Conservation (phyloP, 1,284 basidiomycete species). For the Kwoniella shivajii region DNA sequence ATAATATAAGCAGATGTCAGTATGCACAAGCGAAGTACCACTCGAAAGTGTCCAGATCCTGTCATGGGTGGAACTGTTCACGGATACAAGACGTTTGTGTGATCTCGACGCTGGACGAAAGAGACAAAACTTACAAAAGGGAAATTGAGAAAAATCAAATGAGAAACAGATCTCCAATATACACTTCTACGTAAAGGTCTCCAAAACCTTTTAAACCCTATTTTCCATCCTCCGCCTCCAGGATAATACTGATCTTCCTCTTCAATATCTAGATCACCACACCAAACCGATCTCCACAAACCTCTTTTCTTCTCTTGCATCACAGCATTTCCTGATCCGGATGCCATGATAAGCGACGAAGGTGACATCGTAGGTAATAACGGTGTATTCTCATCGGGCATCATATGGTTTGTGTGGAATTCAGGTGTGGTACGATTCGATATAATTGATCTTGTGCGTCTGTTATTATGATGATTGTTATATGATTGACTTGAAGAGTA, state of each 20-base stretch:
- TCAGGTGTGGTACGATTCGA: slow-evolving; percentile 15
- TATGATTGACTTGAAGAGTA: slow-evolving; percentile 6
- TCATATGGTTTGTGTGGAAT: background rate
- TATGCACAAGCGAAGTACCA: too few species aligned
- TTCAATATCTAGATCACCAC: slow-evolving; percentile 33
- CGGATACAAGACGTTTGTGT: too few species aligned
- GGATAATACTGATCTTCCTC: too few species aligned
- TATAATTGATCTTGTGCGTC: slow-evolving; percentile 1
- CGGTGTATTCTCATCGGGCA: slow-evolving; percentile 37
- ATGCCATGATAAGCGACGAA: too few species aligned
- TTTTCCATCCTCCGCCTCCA: slow-evolving; percentile 21
- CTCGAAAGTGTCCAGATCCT: too few species aligned
- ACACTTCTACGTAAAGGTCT: slow-evolving; percentile 28
- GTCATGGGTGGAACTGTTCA: too few species aligned
- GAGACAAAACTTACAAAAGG: slow-evolving; percentile 43
- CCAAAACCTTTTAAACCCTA: slow-evolving; percentile 40
- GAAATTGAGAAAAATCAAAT: slow-evolving; percentile 49
- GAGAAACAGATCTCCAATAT: slow-evolving; percentile 46
- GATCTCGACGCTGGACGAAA: background rate
- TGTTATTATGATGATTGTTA: too few species aligned
- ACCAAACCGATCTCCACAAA: slow-evolving; percentile 31
- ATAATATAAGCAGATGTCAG: too few species aligned
- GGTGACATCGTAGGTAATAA: too few species aligned
- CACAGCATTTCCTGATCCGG: background rate
- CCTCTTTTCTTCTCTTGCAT: slow-evolving; percentile 15